Percentiles rank a stretch among this genome's conserved stretches.
Conservation (phyloP, 2,329 filamentous ascomycete species). For the Aspergillus fumigatus region DNA sequence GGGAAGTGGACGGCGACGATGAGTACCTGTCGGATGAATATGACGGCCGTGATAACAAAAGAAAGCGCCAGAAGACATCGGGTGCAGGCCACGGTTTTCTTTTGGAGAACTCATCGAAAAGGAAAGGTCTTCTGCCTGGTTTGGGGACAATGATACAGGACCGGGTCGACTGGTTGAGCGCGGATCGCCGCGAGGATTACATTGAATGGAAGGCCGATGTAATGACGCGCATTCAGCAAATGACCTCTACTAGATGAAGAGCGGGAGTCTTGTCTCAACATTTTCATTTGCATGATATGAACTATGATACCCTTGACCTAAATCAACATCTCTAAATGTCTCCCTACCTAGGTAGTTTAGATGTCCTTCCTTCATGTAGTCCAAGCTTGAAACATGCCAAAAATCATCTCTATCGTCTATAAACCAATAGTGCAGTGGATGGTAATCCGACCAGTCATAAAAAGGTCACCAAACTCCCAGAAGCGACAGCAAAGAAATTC, state of each 20-base stretch:
- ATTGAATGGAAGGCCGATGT: conserved; percentile 41
- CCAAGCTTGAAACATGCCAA: neutral
- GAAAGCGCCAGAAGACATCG: conserved; percentile 22
- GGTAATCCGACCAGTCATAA: neutral
- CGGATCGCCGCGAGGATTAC: conserved; percentile 40
- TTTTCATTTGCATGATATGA: neutral
- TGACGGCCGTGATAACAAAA: conserved; percentile 27
- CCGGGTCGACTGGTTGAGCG: conserved; percentile 44
- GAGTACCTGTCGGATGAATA: conserved; percentile 30
- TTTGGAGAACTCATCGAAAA: conserved; percentile 13
- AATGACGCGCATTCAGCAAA: conserved; percentile 31
- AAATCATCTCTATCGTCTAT: neutral
- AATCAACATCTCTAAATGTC: neutral
- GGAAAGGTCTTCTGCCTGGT: conserved; percentile 41
- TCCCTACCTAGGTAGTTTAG: neutral
- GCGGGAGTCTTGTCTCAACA: neutral
- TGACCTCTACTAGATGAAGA: neutral
- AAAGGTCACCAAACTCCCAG: neutral
- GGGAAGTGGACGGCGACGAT: conserved; percentile 30
- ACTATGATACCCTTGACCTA: neutral
- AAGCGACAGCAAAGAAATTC: neutral
- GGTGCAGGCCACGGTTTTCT: conserved; percentile 10
- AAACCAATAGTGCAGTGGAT: neutral
- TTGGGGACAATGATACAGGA: conserved; percentile 50
- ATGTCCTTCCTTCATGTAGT: neutral